Evolutionary conservation across 2,329 filamentous ascomycete genomes (phyloP).

Genomic region (Penicillium glabrum): DNA sequence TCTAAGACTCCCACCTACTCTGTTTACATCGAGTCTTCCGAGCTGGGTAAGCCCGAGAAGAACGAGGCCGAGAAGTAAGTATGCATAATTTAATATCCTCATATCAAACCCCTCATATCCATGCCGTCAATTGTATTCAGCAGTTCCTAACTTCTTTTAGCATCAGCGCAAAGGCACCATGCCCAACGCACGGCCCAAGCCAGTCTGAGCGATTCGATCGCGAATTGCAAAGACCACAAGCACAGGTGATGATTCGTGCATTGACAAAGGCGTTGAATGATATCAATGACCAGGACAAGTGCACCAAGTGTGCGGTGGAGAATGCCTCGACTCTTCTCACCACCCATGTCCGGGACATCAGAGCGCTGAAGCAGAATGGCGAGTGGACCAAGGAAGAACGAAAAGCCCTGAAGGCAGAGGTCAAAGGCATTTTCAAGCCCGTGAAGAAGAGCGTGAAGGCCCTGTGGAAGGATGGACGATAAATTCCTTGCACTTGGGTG

Average conservation of each 20-base stretch:
- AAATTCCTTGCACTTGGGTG: not conserved
- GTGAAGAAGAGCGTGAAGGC: not conserved
- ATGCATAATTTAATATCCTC: fast-evolving
- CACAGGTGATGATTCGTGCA: not conserved
- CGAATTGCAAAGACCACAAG: not conserved
- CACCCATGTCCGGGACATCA: not conserved
- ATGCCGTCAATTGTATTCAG: not conserved
- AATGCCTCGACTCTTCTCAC: not conserved
- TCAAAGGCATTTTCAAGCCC: not conserved
- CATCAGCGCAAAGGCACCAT: not conserved
- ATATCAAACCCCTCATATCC: not conserved
- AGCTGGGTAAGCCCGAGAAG: not conserved
- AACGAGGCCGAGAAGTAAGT: not conserved
- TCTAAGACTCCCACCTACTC: not conserved
- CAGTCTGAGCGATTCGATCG: not conserved
- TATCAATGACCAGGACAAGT: not conserved
- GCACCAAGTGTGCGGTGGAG: not conserved
- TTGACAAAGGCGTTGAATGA: not conserved
- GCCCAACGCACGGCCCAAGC: not conserved
- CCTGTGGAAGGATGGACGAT: not conserved
- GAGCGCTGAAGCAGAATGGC: not conserved
- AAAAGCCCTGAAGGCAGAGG: not conserved
- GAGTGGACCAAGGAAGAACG: not conserved
- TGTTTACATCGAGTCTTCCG: not conserved
- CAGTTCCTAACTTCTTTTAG: not conserved